These are phyloP conservation scores for Penstemon barbatus DNA, from an alignment of 257 asterid genomes.

Conservation along the genomic window DNA sequence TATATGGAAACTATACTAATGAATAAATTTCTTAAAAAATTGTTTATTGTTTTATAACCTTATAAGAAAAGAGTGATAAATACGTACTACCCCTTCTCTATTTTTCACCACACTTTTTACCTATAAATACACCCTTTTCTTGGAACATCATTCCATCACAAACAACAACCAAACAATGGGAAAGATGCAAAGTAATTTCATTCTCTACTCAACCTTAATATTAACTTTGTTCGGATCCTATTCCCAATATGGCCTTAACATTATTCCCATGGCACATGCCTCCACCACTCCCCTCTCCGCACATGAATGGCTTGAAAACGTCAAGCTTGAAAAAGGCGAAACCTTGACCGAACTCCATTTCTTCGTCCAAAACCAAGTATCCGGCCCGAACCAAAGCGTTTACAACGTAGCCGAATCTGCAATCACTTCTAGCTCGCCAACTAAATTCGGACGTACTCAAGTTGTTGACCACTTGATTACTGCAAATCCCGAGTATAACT, in stretches of 20 bases:
- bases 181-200: conserved; percentile 7
- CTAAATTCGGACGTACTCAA: conserved; percentile 34
- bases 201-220: conserved; percentile 11
- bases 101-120: background rate
- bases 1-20: background rate
- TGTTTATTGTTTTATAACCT: background rate
- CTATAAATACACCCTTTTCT: conserved; percentile 17
- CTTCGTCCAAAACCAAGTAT: conserved; percentile 39
- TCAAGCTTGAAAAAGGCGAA: conserved; percentile 24
- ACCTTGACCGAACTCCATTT: conserved; percentile 39
- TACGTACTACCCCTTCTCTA: background rate
- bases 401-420: conserved; percentile 38
- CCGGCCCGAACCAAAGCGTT: conserved; percentile 33
- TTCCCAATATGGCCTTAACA: conserved; percentile 7
- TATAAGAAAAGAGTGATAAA: background rate
- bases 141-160: background rate
- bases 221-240: conserved; percentile 4
- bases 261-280: conserved; percentile 9
- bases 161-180: conserved; percentile 4
- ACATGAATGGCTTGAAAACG: conserved; percentile 25
- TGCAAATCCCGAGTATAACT: conserved; percentile 27
- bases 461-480: conserved; percentile 40
- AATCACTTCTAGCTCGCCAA: conserved; percentile 28
- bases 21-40: background rate
- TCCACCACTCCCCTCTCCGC: background rate